Conservation (phyloP, 306 rosid genomes). For the Dicorynia guianensis region DNA sequence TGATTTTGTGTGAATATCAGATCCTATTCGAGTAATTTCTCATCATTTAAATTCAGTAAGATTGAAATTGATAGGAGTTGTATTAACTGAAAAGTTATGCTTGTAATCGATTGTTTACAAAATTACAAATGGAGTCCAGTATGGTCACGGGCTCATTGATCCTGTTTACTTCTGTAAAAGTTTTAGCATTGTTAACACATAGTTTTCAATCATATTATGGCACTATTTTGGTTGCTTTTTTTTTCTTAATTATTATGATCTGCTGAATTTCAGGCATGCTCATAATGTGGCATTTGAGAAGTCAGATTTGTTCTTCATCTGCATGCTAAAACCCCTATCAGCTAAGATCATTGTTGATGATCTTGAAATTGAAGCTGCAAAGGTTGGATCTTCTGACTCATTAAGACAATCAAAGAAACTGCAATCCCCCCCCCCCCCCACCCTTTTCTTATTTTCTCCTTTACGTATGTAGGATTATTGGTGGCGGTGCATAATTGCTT, state of each 20-base stretch:
- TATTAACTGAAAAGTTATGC: not conserved
- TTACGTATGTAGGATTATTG: too few species aligned
- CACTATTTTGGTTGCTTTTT: not conserved
- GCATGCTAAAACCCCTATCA: constrained; percentile 88
- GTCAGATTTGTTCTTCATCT: constrained; percentile 94
- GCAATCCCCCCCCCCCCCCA: too few species aligned
- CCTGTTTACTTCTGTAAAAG: too few species aligned
- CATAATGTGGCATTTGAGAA: constrained; percentile 88
- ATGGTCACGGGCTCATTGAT: not conserved
- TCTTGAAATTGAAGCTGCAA: constrained; percentile 87
- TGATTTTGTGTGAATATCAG: constrained; percentile 8
- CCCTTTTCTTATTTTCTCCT: too few species aligned
- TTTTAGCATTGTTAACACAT: not conserved
- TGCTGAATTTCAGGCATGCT: constrained; percentile 72
- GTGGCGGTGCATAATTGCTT: too few species aligned
- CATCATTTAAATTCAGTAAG: not conserved
- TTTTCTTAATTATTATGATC: constrained; percentile 11
- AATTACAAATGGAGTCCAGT: not conserved
- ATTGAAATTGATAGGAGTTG: constrained; percentile 10
- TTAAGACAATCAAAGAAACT: constrained; percentile 8
- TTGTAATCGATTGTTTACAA: constrained; percentile 1
- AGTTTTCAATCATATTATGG: constrained; percentile 4
- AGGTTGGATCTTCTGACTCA: constrained; percentile 54
- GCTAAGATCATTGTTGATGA: constrained; percentile 71
- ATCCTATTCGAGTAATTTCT: constrained; percentile 4